phyloP scores from a whole-genome alignment of 2,329 filamentous ascomycete genomes.

The Claviceps fusiformis region DNA sequence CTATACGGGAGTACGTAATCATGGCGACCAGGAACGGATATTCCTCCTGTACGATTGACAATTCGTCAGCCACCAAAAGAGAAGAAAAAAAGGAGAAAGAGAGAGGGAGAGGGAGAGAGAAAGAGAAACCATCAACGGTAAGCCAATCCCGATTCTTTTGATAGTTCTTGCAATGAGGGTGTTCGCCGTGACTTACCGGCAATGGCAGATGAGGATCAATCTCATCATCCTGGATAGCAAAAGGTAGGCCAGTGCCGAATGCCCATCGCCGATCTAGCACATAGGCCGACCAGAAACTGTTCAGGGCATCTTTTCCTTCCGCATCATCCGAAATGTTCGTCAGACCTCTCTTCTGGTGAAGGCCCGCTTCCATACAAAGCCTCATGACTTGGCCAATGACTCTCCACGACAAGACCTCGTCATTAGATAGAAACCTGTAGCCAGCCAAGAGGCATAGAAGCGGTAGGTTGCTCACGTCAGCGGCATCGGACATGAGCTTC shows the following conservation, averaged over 20 bases:
- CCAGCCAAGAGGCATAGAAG: constrained; percentile 39
- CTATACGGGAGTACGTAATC: constrained; percentile 71
- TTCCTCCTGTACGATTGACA: constrained; percentile 25
- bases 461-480: constrained; percentile 33
- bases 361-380: constrained; percentile 65
- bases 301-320: constrained; percentile 53
- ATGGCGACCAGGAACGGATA: constrained; percentile 67
- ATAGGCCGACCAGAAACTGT: constrained; percentile 78
- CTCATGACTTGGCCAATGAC: constrained; percentile 72
- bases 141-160: too few relatives aligned
- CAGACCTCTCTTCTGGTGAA: constrained; percentile 68
- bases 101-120: too few relatives aligned
- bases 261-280: constrained; percentile 78
- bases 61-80: not conserved
- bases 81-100: not conserved
- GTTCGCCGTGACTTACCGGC: constrained; percentile 50
- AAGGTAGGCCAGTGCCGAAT: constrained; percentile 79
- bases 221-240: constrained; percentile 71
- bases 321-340: constrained; percentile 54
- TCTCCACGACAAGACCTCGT: constrained; percentile 77
- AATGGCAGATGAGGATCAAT: constrained; percentile 69
- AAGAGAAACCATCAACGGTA: too few relatives aligned
- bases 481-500: constrained; percentile 41
- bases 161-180: too few relatives aligned
- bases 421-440: constrained; percentile 75